Evolutionary conservation across 768 basidiomycete species (phyloP), one percentile per base, ranked within the genome.

Genomic region (Tylopilus rubrobrunneus): DNA sequence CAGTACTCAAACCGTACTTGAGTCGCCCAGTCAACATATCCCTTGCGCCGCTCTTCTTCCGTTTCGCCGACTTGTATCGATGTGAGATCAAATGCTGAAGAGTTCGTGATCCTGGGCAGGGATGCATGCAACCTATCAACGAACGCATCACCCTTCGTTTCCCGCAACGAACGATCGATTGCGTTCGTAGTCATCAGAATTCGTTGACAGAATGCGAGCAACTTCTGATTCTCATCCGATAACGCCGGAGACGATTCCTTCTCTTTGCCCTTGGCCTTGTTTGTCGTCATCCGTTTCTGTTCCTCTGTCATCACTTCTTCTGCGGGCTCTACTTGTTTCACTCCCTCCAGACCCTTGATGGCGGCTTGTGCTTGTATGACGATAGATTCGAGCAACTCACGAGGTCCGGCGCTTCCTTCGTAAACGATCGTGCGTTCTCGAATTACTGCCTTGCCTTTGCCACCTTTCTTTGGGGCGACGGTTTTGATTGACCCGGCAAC

Each of bases 341-440:
- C 71, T 15, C 86, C 83, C 67, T 91, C 86, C 41, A 95, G 71
- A 7, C 92, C 89, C 67, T 94, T 95, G 67, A 94, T 74, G 3
- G 94, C 94, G 23, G 95, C 93, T 55, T 88, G 85, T 4, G 94
- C 92, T 71, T 98, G 95, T 48, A 96, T 92, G 50, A 87, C 89
- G 52, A 95, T 89, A 7, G 84, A 87, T 70, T 98, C 95, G 48
- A 98, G 76, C 29, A 97, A 77, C 66, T 97, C 95, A 49, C 95
- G 85, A 9, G 95, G 95, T 9, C 91, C 87, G 3, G 92, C 82
- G 51, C 89, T 88, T 45, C 93, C 93, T 74, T 96, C 95, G 65
- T 97, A 98, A 46, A 89, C 69, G 54, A 95, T 85, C 2, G 82
- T 86, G 29, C 91, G 84, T 67, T 94, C 92, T 29, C 92, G 83